Conservation (phyloP, 352 stramenopile species). For the Phytophthora tubulina region DNA sequence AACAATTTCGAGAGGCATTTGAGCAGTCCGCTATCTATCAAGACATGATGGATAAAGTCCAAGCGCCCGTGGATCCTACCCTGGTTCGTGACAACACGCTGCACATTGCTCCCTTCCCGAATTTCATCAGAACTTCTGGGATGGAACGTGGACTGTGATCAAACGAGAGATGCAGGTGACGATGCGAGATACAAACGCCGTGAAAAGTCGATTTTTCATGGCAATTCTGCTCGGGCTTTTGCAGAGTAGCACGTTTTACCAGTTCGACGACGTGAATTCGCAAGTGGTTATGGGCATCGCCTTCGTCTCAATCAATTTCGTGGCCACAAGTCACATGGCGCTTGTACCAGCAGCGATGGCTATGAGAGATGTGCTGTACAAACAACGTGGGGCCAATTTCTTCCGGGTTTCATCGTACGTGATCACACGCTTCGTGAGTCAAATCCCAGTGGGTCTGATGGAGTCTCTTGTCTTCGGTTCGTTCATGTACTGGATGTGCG, state of each 20-base stretch:
- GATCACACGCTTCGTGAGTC: slow-evolving; percentile 38
- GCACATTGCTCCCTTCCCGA: slow-evolving; percentile 54
- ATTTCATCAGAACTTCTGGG: slow-evolving; percentile 28
- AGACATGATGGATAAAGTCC: neutral
- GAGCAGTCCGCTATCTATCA: slow-evolving; percentile 30
- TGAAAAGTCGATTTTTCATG: slow-evolving; percentile 26
- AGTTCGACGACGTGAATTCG: slow-evolving; percentile 29
- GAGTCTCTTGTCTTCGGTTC: slow-evolving; percentile 77
- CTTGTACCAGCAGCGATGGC: slow-evolving; percentile 71
- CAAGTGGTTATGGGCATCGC: slow-evolving; percentile 66
- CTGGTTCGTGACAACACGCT: neutral
- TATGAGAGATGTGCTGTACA: slow-evolving; percentile 64
- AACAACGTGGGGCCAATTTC: slow-evolving; percentile 77
- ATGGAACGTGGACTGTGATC: slow-evolving; percentile 16
- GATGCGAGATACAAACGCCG: slow-evolving; percentile 26
- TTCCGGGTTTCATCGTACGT: slow-evolving; percentile 69
- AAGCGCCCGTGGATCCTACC: neutral
- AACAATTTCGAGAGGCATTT: slow-evolving; percentile 61
- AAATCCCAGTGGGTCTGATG: slow-evolving; percentile 44
- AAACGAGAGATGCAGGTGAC: slow-evolving; percentile 58
- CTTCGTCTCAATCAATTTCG: slow-evolving; percentile 75
- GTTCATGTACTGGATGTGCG: slow-evolving; percentile 77
- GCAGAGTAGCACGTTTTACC: slow-evolving; percentile 35
- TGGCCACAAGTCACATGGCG: slow-evolving; percentile 59
- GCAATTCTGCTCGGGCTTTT: slow-evolving; percentile 38